Evolutionary conservation across 164 flowering plant genomes (phyloP).

Genomic region (Liquidambar formosana): DNA sequence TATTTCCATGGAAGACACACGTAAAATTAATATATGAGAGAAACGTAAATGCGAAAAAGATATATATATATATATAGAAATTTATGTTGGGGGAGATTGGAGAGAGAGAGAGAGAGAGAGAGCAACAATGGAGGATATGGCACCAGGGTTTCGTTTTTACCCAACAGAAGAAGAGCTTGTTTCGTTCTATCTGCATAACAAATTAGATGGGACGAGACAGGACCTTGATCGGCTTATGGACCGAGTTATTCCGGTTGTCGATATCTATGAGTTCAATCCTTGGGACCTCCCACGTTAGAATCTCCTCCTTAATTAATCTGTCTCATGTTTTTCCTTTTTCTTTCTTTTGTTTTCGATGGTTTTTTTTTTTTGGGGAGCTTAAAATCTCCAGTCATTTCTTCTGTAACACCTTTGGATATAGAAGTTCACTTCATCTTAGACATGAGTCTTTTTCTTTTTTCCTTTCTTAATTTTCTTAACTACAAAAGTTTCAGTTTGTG

Average conservation of each 20-base stretch:
- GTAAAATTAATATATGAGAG: no score
- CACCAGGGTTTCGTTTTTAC: conserved; percentile 57
- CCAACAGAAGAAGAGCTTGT: conserved; percentile 73
- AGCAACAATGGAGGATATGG: conserved; percentile 18
- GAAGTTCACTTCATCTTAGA: neutral
- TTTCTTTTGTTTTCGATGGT: no score
- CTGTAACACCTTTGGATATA: no score
- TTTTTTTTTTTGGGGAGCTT: no score
- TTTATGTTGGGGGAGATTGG: no score
- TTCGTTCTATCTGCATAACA: conserved; percentile 47
- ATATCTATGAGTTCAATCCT: conserved; percentile 44
- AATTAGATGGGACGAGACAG: conserved; percentile 36
- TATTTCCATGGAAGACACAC: no score
- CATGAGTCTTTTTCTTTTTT: neutral
- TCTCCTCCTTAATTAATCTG: neutral
- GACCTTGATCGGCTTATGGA: no score
- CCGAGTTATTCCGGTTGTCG: conserved; percentile 42
- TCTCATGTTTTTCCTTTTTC: no score
- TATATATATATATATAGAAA: no score
- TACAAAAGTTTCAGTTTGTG: no score
- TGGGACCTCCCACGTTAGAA: conserved; percentile 47
- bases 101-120: neutral
- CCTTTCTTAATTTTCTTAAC: neutral
- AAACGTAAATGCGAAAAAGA: no score
- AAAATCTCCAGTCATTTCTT: no score